Evolutionary conservation across 805 yeast genomes (phyloP).

Genomic region (Ogataea paradorogensis): DNA sequence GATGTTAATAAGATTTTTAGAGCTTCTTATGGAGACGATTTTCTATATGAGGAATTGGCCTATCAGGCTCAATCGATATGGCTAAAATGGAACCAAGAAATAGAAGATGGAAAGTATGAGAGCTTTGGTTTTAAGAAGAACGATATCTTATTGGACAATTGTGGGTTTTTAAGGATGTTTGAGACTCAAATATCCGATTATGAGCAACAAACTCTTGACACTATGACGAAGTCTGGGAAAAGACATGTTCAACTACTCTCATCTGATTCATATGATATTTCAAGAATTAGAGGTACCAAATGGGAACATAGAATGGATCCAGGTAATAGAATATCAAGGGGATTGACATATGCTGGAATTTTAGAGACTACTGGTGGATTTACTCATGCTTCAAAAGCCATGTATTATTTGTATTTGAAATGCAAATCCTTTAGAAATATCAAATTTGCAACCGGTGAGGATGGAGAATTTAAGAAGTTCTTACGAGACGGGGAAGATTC

Average conservation of each 20-base stretch:
- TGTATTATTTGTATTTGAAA: background rate
- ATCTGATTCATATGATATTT: background rate
- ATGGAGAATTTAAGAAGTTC: background rate
- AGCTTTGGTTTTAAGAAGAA: background rate
- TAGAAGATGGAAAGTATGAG: background rate
- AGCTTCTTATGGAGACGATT: slow-evolving; percentile 2
- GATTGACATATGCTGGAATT: background rate
- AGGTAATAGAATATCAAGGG: background rate
- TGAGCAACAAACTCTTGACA: background rate
- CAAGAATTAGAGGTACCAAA: background rate
- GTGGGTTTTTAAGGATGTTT: slow-evolving; percentile 4
- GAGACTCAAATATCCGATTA: background rate
- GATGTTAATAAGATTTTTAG: slow-evolving; percentile 3
- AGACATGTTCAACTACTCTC: slow-evolving; percentile 1
- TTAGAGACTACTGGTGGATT: slow-evolving; percentile 3
- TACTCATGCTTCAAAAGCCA: slow-evolving; percentile 1
- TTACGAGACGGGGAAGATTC: background rate
- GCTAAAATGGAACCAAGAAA: slow-evolving; percentile 1
- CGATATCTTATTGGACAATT: slow-evolving; percentile 3
- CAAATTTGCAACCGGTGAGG: background rate
- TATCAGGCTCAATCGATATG: slow-evolving; percentile 1
- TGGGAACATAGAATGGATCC: slow-evolving; percentile 4
- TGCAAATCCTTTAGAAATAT: slow-evolving; percentile 1
- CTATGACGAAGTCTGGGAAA: slow-evolving; percentile 1
- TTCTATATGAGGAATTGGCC: slow-evolving; percentile 1